These are phyloP conservation scores for Myotisia sp. DNA, from an alignment of 2,329 filamentous ascomycete genomes.

Conservation along the genomic window DNA sequence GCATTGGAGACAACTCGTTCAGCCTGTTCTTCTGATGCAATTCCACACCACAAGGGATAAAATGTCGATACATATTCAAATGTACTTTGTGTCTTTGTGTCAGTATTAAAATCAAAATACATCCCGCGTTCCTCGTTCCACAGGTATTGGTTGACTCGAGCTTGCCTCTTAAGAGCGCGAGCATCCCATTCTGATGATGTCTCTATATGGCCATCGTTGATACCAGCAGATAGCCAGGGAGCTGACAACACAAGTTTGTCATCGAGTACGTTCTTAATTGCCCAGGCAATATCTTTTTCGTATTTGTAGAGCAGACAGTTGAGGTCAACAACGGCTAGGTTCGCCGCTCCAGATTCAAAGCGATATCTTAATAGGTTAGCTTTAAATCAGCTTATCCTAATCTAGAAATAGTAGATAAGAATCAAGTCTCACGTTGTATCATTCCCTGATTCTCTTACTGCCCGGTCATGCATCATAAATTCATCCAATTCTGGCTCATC, in stretches of 20 bases:
- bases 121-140: no score
- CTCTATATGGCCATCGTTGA: constrained; percentile 51
- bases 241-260: constrained; percentile 59
- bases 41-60: constrained; percentile 79
- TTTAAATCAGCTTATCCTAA: no score
- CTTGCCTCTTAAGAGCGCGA: constrained; percentile 58
- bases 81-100: constrained; percentile 54
- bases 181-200: constrained; percentile 69
- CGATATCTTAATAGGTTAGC: constrained; percentile 40
- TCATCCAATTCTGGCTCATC: constrained; percentile 66
- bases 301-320: constrained; percentile 87
- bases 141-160: constrained; percentile 66
- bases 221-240: constrained; percentile 53
- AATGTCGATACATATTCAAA: constrained; percentile 77
- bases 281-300: constrained; percentile 66
- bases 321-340: constrained; percentile 71
- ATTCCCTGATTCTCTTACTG: constrained; percentile 75
- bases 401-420: no score
- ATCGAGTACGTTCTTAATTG: constrained; percentile 59
- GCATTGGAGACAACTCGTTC: constrained; percentile 57
- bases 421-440: constrained; percentile 55
- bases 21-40: constrained; percentile 62
- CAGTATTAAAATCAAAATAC: constrained; percentile 78
- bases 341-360: constrained; percentile 60
- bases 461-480: constrained; percentile 77